Base-by-base conservation (phyloP, 345 rosid species). In the Aethionema arabicum region DNA sequence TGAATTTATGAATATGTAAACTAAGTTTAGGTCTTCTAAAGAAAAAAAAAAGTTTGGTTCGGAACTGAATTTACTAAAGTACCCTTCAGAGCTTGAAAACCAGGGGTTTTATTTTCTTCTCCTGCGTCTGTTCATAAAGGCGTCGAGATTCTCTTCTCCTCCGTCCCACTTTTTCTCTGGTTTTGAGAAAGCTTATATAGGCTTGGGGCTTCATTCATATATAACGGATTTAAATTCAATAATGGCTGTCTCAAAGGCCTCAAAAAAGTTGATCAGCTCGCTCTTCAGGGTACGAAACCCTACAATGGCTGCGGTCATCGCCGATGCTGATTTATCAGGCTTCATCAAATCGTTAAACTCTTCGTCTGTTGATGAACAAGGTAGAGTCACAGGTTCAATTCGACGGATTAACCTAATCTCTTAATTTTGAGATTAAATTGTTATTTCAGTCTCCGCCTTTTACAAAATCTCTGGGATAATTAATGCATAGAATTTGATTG, bases 261-360 rank as follows among this genome's bases (percentile, higher is more conserved):
- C 9, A 11, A 70, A 56, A 50, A 57, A 57, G 15, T 31, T 70
- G 50, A 63, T n/a, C n/a, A n/a, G 74, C 55, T 70, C 74, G 8
- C 54, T 63, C 4, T 63, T 70, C 63, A 52, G 69, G 8, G 4
- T 63, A 5, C 31, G 3, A 42, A 56, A 11, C 38, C 40, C 74
- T 39, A 33, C 63, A 10, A 40, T 54, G 46, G 52, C 16, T 39
- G 46, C 68, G 37, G 54, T 35, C 31, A 45, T 11, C 56, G 14
- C 3, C 59, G 40, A 3, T 5, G 43, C 61, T 45, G 33, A 7
- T 3, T 54, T 70, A 30, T 56, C 42, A 57, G 41, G 57, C 9
- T 69, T 70, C 42, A 30, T 70, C 63, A 7, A 14, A 0, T 62
- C 53, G 32, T 41, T 7, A 10, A 11, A 0, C 40, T 29, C 69